phyloP scores from a whole-genome alignment of 2,329 filamentous ascomycete genomes.

The Lachnellula subtilissima region DNA sequence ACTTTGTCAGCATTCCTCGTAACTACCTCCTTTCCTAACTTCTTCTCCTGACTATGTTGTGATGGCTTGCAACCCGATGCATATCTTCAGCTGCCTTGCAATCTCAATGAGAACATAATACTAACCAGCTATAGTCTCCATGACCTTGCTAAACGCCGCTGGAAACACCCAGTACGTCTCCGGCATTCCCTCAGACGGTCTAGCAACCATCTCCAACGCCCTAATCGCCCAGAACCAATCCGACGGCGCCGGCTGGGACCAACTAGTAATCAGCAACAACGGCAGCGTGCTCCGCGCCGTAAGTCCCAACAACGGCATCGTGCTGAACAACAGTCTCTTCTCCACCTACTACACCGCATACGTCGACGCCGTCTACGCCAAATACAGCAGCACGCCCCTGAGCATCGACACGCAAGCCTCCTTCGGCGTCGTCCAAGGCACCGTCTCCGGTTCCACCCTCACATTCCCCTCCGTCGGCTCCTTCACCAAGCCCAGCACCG shows the following conservation, averaged over 20 bases:
- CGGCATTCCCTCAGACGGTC: slow-evolving; percentile 54
- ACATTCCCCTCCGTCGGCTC: slow-evolving; percentile 39
- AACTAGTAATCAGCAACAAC: slow-evolving; percentile 39
- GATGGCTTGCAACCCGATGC: too few species aligned
- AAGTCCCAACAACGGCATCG: slow-evolving; percentile 37
- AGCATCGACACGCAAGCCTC: slow-evolving; percentile 60
- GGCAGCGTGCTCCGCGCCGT: slow-evolving; percentile 37
- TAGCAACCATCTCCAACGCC: slow-evolving; percentile 49
- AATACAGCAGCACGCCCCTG: slow-evolving; percentile 39
- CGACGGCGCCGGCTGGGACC: slow-evolving; percentile 59
- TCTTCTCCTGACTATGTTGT: too few species aligned
- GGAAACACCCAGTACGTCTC: slow-evolving; percentile 46
- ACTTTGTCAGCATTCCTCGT: slow-evolving; percentile 63
- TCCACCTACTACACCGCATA: slow-evolving; percentile 42
- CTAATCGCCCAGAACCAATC: slow-evolving; percentile 49
- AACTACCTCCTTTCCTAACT: too few species aligned
- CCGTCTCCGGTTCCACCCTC: slow-evolving; percentile 33
- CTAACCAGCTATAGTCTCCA: slow-evolving; percentile 37
- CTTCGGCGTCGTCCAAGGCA: slow-evolving; percentile 49
- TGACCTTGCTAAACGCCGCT: slow-evolving; percentile 42
- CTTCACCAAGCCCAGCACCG: slow-evolving; percentile 53
- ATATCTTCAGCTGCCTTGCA: too few species aligned
- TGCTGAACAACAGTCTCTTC: slow-evolving; percentile 36
- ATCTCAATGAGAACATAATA: too few species aligned
- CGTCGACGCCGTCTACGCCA: slow-evolving; percentile 40